Evolutionary conservation across 441 rosid species (phyloP).

Genomic region (Pelargonium cotyledonis): DNA sequence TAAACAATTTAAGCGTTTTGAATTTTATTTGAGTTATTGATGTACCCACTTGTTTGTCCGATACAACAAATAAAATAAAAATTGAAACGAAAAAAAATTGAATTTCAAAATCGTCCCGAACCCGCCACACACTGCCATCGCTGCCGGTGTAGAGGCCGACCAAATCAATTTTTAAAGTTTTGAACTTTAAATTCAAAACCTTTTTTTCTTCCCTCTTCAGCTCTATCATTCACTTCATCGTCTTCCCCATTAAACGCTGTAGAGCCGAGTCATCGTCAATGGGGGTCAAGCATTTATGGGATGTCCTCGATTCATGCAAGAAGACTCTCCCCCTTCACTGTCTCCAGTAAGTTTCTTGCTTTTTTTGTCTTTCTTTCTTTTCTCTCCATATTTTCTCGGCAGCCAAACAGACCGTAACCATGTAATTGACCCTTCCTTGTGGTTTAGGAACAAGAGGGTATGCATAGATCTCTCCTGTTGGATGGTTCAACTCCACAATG

Average conservation of each 20-base stretch:
- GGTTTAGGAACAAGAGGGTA: constrained; percentile 59
- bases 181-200: too few species aligned
- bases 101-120: too few species aligned
- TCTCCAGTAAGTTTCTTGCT: constrained; percentile 44
- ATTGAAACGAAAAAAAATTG: too few species aligned
- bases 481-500: constrained; percentile 76
- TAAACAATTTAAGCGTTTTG: too few species aligned
- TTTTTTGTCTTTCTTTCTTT: neutral
- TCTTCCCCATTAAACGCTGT: neutral
- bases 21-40: too few species aligned
- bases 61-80: too few species aligned
- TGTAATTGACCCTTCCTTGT: neutral
- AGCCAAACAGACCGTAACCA: neutral
- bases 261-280: constrained; percentile 19
- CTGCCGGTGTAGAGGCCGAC: too few species aligned
- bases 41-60: too few species aligned
- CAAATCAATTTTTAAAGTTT: too few species aligned
- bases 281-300: constrained; percentile 92
- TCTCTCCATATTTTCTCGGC: neutral
- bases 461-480: constrained; percentile 92
- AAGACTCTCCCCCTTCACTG: constrained; percentile 66
- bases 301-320: constrained; percentile 78
- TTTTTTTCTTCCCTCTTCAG: too few species aligned
- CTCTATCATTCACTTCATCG: neutral
- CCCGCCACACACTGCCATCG: too few species aligned